Evolutionary conservation across 208 protist species (phyloP).

Genomic region (Blechomonas ayalai): DNA sequence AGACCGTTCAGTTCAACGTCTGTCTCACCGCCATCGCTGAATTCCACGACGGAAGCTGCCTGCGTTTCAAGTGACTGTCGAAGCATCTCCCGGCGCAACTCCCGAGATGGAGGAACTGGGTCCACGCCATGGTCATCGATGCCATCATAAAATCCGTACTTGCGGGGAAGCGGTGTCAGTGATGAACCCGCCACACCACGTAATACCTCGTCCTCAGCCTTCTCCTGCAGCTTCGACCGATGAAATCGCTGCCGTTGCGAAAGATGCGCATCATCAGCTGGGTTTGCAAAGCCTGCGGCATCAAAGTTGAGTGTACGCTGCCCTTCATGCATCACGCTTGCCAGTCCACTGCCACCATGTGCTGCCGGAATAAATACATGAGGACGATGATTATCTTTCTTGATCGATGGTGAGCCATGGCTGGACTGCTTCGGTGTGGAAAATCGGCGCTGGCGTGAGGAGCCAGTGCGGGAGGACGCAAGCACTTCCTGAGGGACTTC

Average conservation of each 20-base stretch:
- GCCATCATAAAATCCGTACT: slow-evolving; percentile 61
- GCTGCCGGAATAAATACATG: too few relatives aligned
- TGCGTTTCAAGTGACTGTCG: slow-evolving; percentile 46
- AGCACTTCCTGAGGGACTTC: too few relatives aligned
- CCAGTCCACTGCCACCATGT: too few relatives aligned
- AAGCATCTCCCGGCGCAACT: slow-evolving; percentile 40
- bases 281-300: background rate
- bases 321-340: too few relatives aligned
- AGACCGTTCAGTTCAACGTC: slow-evolving; percentile 74
- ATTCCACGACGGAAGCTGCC: slow-evolving; percentile 60
- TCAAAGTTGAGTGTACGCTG: background rate
- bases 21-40: slow-evolving; percentile 66
- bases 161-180: slow-evolving; percentile 53
- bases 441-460: too few relatives aligned
- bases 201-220: background rate
- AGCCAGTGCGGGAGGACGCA: too few relatives aligned
- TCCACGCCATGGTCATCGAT: slow-evolving; percentile 58
- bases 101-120: slow-evolving; percentile 12
- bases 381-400: too few relatives aligned
- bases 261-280: slow-evolving; percentile 3
- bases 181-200: slow-evolving; percentile 30
- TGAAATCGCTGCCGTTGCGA: slow-evolving; percentile 33
- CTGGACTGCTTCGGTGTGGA: too few relatives aligned
- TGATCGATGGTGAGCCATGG: too few relatives aligned
- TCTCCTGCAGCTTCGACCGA: slow-evolving; percentile 5